Percentiles rank a stretch among this genome's conserved stretches.
These are phyloP conservation scores for Tilletiopsis washingtonensis DNA, from an alignment of 1,284 basidiomycete species.

Conservation along the genomic window DNA sequence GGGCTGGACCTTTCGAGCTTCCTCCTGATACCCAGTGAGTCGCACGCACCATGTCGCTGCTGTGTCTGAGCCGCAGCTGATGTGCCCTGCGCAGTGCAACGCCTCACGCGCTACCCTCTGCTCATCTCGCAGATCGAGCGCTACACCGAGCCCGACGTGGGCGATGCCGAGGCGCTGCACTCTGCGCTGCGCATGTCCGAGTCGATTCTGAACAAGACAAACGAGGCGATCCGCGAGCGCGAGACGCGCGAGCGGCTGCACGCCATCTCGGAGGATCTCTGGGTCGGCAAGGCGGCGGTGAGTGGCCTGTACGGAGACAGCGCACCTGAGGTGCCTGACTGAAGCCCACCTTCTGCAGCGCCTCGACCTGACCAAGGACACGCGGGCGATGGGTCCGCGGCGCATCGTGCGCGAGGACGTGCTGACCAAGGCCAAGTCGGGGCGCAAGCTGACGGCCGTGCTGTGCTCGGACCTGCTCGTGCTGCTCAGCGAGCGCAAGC, in stretches of 20 bases:
- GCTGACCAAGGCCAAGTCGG: constrained; percentile 73
- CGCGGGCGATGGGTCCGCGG: constrained; percentile 67
- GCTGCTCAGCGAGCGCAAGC: constrained; percentile 15
- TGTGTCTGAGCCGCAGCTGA: too few species aligned
- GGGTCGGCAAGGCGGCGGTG: constrained; percentile 53
- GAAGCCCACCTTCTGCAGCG: not conserved
- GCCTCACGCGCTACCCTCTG: constrained; percentile 82
- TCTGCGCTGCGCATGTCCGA: constrained; percentile 62
- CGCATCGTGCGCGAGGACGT: constrained; percentile 70
- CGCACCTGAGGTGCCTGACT: not conserved
- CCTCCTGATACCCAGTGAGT: constrained; percentile 78
- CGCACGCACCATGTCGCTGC: too few species aligned
- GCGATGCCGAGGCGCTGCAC: constrained; percentile 50
- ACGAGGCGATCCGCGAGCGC: constrained; percentile 78
- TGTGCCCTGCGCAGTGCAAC: too few species aligned
- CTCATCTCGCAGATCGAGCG: constrained; percentile 74
- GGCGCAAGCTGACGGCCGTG: constrained; percentile 60
- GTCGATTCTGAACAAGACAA: constrained; percentile 67
- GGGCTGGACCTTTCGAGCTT: constrained; percentile 85
- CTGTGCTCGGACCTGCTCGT: constrained; percentile 46
- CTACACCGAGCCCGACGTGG: constrained; percentile 63
- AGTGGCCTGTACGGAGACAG: too few species aligned
- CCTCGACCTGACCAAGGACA: constrained; percentile 74
- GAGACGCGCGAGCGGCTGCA: constrained; percentile 68
- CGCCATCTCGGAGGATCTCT: constrained; percentile 67